Conservation (phyloP, 176 grass and related monocot species). For the Eragrostis nindensis region DNA sequence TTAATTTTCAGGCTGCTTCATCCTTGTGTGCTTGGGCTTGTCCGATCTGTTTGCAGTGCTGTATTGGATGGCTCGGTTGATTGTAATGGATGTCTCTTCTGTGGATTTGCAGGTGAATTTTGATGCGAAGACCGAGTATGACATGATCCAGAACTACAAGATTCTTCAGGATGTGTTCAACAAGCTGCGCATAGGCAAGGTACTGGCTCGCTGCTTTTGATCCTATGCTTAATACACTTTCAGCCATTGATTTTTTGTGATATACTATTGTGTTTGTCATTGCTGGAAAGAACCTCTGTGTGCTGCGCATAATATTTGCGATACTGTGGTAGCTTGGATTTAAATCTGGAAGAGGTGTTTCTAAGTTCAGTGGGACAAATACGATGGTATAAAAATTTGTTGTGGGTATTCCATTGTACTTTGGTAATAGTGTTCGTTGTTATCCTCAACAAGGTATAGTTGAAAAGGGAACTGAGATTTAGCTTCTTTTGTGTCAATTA, state of each 20-base stretch:
- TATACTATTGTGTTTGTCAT: neutral
- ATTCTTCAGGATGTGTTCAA: constrained; percentile 90
- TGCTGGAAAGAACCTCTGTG: neutral
- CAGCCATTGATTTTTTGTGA: neutral
- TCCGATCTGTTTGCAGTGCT: neutral
- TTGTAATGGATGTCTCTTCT: neutral
- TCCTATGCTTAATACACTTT: neutral
- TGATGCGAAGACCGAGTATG: constrained; percentile 90
- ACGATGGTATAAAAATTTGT: neutral
- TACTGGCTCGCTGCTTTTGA: constrained; percentile 4
- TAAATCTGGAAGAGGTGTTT: neutral
- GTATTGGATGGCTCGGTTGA: neutral
- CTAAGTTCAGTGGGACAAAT: neutral
- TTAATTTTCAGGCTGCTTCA: constrained; percentile 3
- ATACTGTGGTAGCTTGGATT: neutral
- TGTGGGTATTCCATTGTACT: neutral
- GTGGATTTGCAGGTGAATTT: constrained; percentile 75
- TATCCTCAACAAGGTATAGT: neutral
- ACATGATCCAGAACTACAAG: constrained; percentile 98
- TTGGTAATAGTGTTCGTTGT: constrained; percentile 9
- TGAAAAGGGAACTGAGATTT: neutral
- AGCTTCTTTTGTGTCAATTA: neutral
- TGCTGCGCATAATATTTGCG: neutral
- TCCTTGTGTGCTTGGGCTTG: neutral
- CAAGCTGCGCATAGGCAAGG: constrained; percentile 76